phyloP scores from a whole-genome alignment of 805 yeast genomes.

The Henningerozyma blattae region DNA sequence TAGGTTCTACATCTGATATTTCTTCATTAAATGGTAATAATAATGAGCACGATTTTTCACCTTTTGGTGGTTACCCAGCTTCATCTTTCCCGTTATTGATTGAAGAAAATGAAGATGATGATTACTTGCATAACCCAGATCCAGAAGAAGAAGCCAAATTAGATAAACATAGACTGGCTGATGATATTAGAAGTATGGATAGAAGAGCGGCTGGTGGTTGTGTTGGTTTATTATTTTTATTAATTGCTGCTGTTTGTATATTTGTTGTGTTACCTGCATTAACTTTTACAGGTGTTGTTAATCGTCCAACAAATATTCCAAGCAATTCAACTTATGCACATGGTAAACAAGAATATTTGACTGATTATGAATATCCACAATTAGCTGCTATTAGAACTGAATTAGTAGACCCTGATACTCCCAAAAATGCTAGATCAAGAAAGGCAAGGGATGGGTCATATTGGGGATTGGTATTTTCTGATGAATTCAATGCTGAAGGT shows the following conservation, averaged over 20 bases:
- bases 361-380: slow-evolving; percentile 36
- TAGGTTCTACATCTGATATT: slow-evolving; percentile 7
- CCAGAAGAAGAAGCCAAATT: slow-evolving; percentile 81
- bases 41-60: slow-evolving; percentile 59
- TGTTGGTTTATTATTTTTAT: slow-evolving; percentile 41
- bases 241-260: slow-evolving; percentile 46
- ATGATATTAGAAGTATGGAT: slow-evolving; percentile 56
- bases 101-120: slow-evolving; percentile 91
- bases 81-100: slow-evolving; percentile 77
- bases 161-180: slow-evolving; percentile 51
- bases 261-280: slow-evolving; percentile 71
- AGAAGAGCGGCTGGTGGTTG: slow-evolving; percentile 47
- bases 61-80: slow-evolving; percentile 95
- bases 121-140: slow-evolving; percentile 88
- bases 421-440: slow-evolving; percentile 34
- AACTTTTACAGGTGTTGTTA: slow-evolving; percentile 61
- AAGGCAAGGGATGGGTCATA: slow-evolving; percentile 43
- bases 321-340: too few species aligned
- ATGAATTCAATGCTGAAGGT: slow-evolving; percentile 79
- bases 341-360: slow-evolving; percentile 26
- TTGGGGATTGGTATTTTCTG: slow-evolving; percentile 77
- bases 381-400: slow-evolving; percentile 37
- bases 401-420: slow-evolving; percentile 51
- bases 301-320: too few species aligned
- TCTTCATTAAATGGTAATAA: slow-evolving; percentile 24